phyloP scores from a whole-genome alignment of 192 early-diverging fungal species.

The Umbelopsis sp. region DNA sequence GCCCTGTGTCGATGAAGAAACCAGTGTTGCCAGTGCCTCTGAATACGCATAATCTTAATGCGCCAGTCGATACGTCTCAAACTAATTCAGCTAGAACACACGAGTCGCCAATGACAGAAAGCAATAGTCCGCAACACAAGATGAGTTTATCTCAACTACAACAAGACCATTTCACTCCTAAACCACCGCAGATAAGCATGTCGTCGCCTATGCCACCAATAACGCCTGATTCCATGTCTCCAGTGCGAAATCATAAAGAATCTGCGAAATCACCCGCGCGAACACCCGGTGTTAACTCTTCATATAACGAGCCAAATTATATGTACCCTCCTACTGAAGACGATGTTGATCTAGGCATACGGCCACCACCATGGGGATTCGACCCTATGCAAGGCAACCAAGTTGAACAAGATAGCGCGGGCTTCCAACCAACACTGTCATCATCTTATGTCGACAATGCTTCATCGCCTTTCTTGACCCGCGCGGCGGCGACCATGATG shows the following conservation, averaged over 20 bases:
- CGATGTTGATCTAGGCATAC: conserved; percentile 23
- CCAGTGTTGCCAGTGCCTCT: not conserved
- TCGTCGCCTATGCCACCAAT: conserved; percentile 1
- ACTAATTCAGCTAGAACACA: conserved; percentile 5
- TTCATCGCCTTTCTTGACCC: conserved; percentile 1
- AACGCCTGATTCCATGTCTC: conserved; percentile 3
- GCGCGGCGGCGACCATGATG: conserved; percentile 9
- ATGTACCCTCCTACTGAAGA: not conserved
- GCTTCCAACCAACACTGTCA: not conserved
- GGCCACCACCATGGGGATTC: conserved; percentile 28
- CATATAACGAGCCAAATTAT: not conserved
- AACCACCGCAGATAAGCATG: not conserved
- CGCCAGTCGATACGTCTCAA: not conserved
- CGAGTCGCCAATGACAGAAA: not conserved
- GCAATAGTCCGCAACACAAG: too few species aligned
- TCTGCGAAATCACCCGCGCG: conserved; percentile 4
- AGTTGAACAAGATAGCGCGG: not conserved
- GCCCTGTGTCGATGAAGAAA: conserved; percentile 1
- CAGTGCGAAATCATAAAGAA: not conserved
- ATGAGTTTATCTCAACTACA: too few species aligned
- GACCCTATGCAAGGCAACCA: not conserved
- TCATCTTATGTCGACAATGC: not conserved
- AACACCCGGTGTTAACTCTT: not conserved
- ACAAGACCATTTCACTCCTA: not conserved
- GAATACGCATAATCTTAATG: conserved; percentile 1